Evolutionary conservation across 148 eudicot species (phyloP).

Genomic region (Dysphania ambrosioides): DNA sequence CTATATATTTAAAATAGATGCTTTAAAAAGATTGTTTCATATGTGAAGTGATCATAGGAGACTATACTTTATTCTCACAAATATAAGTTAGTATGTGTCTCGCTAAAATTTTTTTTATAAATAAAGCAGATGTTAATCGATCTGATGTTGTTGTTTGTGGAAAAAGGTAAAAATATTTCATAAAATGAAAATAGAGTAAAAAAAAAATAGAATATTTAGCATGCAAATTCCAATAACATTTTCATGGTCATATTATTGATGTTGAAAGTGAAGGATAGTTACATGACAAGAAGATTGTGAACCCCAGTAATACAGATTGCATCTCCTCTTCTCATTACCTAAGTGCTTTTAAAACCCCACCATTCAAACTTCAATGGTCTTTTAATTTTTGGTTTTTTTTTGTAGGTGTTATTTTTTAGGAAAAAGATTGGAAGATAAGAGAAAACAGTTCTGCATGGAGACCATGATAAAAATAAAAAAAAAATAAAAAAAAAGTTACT

Average conservation of each 20-base stretch:
- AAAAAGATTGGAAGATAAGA: constrained; percentile 13
- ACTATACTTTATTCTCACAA: no score
- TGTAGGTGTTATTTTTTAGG: neutral
- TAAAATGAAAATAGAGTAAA: neutral
- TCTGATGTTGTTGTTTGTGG: constrained; percentile 6
- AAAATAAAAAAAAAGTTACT: neutral
- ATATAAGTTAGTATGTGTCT: no score
- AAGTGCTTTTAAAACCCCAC: constrained; percentile 53
- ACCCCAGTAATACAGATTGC: constrained; percentile 27
- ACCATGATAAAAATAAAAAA: constrained; percentile 20
- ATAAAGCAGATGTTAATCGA: constrained; percentile 15
- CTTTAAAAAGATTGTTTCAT: no score
- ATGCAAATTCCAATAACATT: constrained; percentile 20
- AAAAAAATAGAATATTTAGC: constrained; percentile 21
- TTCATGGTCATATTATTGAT: constrained; percentile 16
- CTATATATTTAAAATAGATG: no score
- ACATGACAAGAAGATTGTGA: constrained; percentile 36
- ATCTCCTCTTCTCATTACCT: constrained; percentile 19
- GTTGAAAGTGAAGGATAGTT: constrained; percentile 28
- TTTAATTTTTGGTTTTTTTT: neutral
- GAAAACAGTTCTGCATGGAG: neutral
- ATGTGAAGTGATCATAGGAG: no score
- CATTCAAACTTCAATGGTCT: neutral
- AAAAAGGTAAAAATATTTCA: no score
- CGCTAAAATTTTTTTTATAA: no score